Evolutionary conservation across 2,329 filamentous ascomycete species (phyloP).

Genomic region (Diaporthe vexans): DNA sequence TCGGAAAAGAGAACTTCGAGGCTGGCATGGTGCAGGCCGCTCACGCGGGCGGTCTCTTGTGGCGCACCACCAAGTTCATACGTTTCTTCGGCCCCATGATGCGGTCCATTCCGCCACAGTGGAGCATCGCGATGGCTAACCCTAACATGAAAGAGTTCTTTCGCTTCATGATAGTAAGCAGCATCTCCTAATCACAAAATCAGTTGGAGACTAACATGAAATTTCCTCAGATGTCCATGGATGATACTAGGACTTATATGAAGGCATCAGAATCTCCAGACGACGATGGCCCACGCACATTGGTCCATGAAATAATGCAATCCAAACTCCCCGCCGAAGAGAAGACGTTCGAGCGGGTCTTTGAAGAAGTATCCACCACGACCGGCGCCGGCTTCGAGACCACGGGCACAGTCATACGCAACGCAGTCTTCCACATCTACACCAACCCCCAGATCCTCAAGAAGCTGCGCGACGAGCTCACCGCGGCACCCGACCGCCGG

Average conservation of each 20-base stretch:
- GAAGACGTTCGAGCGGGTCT: conserved; percentile 50
- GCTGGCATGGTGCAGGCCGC: too few species aligned
- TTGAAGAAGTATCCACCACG: conserved; percentile 50
- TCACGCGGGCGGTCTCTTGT: too few species aligned
- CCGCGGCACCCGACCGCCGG: background rate
- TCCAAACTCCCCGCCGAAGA: conserved; percentile 52
- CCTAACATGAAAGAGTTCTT: too few species aligned
- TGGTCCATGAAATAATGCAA: conserved; percentile 51
- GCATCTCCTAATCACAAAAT: too few species aligned
- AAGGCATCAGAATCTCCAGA: background rate
- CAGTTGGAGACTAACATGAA: too few species aligned
- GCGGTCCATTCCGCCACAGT: too few species aligned
- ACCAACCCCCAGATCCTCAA: conserved; percentile 48
- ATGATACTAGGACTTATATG: conserved; percentile 23
- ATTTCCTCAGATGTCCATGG: background rate
- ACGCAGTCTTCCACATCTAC: conserved; percentile 54
- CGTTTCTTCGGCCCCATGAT: too few species aligned
- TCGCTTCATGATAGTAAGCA: too few species aligned
- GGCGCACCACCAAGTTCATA: too few species aligned
- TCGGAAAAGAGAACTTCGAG: too few species aligned
- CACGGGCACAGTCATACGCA: conserved; percentile 50
- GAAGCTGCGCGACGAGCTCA: conserved; percentile 53
- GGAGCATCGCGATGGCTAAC: too few species aligned
- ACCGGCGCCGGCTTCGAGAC: conserved; percentile 56
- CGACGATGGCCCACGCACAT: conserved; percentile 44